Conservation (phyloP, 495 filamentous ascomycete genomes). For the Achaetomiella virescens region DNA sequence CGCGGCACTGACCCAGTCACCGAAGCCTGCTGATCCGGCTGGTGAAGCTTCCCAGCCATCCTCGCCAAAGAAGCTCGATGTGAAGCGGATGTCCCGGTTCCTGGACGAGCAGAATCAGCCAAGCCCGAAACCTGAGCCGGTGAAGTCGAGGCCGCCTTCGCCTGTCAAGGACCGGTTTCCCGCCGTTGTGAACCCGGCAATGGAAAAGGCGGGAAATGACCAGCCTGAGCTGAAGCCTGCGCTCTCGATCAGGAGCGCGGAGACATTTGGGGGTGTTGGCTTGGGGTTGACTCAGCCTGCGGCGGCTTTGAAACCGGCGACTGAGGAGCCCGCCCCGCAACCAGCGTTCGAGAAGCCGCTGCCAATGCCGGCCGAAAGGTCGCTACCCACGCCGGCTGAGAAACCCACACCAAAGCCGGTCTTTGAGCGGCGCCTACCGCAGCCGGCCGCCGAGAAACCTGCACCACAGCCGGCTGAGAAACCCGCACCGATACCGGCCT, state of each 20-base stretch:
- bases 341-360: too few species aligned
- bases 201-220: conserved; percentile 11
- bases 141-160: conserved; percentile 24
- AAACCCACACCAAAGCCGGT: too few species aligned
- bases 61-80: conserved; percentile 48
- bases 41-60: conserved; percentile 33
- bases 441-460: too few species aligned
- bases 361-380: too few species aligned
- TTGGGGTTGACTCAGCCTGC: conserved; percentile 13
- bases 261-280: conserved; percentile 13
- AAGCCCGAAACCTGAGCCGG: conserved; percentile 22
- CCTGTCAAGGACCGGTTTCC: conserved; percentile 16
- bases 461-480: too few species aligned
- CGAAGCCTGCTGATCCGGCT: conserved; percentile 24
- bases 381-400: too few species aligned
- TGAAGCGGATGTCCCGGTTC: conserved; percentile 49
- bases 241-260: conserved; percentile 31
- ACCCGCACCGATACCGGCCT: too few species aligned
- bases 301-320: background rate
- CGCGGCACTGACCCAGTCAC: conserved; percentile 30
- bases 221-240: conserved; percentile 34
- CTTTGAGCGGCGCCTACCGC: too few species aligned
- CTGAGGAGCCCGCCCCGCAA: too few species aligned
- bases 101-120: conserved; percentile 32
- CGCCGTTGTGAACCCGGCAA: conserved; percentile 7